phyloP scores from a whole-genome alignment of 208 protist species.

The Acanthamoeba divionensis region DNA sequence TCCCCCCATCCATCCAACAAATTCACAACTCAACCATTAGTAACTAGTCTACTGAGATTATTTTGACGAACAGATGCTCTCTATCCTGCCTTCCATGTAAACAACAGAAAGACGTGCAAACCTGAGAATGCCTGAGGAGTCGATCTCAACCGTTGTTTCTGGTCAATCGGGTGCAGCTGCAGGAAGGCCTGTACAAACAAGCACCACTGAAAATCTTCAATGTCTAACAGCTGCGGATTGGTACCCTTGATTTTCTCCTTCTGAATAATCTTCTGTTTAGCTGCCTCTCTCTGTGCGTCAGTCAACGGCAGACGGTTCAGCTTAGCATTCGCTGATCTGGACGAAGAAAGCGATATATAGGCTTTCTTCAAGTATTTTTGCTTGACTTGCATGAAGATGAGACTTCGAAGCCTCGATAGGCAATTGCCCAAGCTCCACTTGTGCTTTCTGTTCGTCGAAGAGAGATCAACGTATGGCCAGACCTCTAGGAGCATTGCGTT shows the following conservation, averaged over 20 bases:
- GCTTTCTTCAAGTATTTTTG: not conserved
- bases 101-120: no score
- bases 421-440: not conserved
- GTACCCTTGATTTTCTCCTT: not conserved
- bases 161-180: not conserved
- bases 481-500: not conserved
- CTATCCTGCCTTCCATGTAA: no score
- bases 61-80: no score
- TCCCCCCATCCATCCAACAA: no score
- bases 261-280: not conserved
- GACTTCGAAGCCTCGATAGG: not conserved
- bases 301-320: conserved; percentile 6
- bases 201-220: conserved; percentile 20
- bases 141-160: no score
- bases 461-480: not conserved
- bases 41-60: no score
- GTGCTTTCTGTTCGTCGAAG: not conserved
- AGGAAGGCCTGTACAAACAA: conserved; percentile 35
- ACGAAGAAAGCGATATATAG: not conserved
- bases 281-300: not conserved
- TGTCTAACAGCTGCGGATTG: not conserved
- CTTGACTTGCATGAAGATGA: conserved; percentile 40
- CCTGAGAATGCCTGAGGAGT: no score
- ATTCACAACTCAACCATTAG: no score
- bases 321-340: no score